Evolutionary conservation across 1,139 yeast genomes (phyloP).

Genomic region (Kazachstania sp.): DNA sequence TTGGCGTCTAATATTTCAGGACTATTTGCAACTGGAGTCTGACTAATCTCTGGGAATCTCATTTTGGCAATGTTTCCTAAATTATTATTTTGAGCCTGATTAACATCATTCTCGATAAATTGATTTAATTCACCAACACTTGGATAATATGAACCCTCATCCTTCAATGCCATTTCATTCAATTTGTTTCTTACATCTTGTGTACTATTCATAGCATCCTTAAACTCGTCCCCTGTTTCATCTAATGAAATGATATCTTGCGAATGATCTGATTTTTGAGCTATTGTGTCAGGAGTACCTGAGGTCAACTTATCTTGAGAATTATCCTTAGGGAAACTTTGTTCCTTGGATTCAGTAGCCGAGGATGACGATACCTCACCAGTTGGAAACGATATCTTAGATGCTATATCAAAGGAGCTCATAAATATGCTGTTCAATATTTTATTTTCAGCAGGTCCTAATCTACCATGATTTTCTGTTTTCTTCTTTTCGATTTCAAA

Average conservation of each 20-base stretch:
- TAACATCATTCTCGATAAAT: conserved; percentile 11
- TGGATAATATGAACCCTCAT: conserved; percentile 11
- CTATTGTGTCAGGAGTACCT: neutral
- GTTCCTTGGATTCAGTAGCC: neutral
- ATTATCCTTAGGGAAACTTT: neutral
- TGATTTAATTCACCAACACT: conserved; percentile 11
- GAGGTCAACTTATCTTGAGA: neutral
- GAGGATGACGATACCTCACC: conserved; percentile 1
- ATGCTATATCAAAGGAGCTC: conserved; percentile 26
- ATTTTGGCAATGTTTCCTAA: neutral
- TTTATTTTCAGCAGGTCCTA: conserved; percentile 14
- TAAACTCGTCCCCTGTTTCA: neutral
- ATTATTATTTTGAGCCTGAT: neutral
- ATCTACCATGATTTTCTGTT: conserved; percentile 12
- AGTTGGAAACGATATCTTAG: conserved; percentile 21
- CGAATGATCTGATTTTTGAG: neutral
- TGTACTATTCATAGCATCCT: conserved; percentile 2
- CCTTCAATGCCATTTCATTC: neutral
- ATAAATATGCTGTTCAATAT: conserved; percentile 21
- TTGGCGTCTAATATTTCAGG: neutral
- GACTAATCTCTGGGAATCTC: neutral
- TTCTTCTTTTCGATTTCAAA: conserved; percentile 23
- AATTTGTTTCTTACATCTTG: conserved; percentile 6
- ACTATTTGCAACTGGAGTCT: conserved; percentile 1
- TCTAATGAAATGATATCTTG: neutral